A percentile compares a stretch with the other conserved stretches of the same genome.
These are phyloP conservation scores for Antrodiella citrinella DNA, from an alignment of 768 basidiomycete genomes.

Conservation along the genomic window DNA sequence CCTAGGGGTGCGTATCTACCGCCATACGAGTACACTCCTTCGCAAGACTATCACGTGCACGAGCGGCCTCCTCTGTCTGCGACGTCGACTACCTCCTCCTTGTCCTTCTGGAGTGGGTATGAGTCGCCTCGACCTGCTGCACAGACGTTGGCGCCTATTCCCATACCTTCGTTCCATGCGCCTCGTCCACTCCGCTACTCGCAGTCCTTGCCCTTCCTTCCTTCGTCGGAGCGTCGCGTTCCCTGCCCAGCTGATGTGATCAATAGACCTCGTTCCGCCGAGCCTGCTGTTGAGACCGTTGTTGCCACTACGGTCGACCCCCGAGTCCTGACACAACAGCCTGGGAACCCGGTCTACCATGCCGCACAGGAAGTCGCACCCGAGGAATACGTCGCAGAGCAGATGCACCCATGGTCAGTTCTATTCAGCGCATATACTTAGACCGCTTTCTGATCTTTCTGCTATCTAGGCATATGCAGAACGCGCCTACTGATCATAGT, in stretches of 20 bases:
- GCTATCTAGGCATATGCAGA: too few species aligned
- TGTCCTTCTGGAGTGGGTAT: not conserved
- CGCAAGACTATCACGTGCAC: not conserved
- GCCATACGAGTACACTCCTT: not conserved
- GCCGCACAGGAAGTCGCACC: not conserved
- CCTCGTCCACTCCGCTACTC: slow-evolving; percentile 6
- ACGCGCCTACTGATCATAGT: too few species aligned
- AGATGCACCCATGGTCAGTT: too few species aligned
- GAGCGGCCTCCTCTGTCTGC: not conserved
- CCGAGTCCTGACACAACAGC: not conserved
- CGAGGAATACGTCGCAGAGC: too few species aligned
- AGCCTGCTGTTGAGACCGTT: not conserved
- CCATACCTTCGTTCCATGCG: slow-evolving; percentile 2
- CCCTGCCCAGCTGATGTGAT: not conserved
- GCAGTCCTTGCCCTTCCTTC: slow-evolving; percentile 7
- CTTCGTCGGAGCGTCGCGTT: not conserved
- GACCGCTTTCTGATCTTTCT: too few species aligned
- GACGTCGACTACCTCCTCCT: not conserved
- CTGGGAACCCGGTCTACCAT: not conserved
- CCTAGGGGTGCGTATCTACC: not conserved
- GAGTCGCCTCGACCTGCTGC: not conserved
- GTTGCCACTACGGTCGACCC: not conserved
- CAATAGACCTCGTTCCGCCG: not conserved
- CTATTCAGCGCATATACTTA: too few species aligned
- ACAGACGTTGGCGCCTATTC: not conserved